phyloP scores from a whole-genome alignment of 352 stramenopile species.

The Plasmopara halstedii region DNA sequence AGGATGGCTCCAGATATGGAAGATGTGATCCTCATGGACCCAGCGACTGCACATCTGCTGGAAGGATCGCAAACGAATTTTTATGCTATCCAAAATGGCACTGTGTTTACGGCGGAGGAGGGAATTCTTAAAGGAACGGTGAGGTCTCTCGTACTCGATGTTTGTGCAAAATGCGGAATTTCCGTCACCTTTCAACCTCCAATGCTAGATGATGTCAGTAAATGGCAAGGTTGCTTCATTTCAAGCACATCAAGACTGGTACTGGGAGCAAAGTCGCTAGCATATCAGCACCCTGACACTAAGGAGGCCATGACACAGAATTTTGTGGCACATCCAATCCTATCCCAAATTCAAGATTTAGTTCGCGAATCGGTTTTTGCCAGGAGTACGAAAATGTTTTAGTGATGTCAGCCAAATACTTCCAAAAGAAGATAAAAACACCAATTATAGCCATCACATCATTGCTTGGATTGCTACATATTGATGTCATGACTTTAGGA shows the following conservation, averaged over 20 bases:
- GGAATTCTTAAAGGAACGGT: constrained; percentile 75
- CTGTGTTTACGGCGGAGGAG: constrained; percentile 56
- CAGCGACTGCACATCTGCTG: constrained; percentile 36
- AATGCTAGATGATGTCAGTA: constrained; percentile 37
- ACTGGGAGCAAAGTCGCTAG: constrained; percentile 40
- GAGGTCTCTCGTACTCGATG: constrained; percentile 60
- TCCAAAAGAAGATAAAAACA: no score
- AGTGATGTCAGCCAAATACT: constrained; percentile 13
- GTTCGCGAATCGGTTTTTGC: constrained; percentile 40
- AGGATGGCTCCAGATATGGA: constrained; percentile 54
- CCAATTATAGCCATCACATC: no score
- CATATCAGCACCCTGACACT: constrained; percentile 36
- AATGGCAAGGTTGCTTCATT: constrained; percentile 77
- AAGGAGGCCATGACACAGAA: constrained; percentile 17
- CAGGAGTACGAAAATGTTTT: constrained; percentile 58
- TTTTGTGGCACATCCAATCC: constrained; percentile 32
- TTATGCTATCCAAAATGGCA: constrained; percentile 46
- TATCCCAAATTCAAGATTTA: constrained; percentile 34
- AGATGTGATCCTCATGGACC: constrained; percentile 73
- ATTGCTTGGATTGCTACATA: no score
- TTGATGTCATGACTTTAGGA: no score
- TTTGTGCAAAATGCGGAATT: constrained; percentile 45
- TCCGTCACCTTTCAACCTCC: constrained; percentile 47
- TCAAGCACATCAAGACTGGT: constrained; percentile 77
- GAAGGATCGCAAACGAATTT: constrained; percentile 86